Evolutionary conservation across 805 yeast species (phyloP), one percentile per base, ranked within the genome.

Genomic region (Yarrowia keelungensis): DNA sequence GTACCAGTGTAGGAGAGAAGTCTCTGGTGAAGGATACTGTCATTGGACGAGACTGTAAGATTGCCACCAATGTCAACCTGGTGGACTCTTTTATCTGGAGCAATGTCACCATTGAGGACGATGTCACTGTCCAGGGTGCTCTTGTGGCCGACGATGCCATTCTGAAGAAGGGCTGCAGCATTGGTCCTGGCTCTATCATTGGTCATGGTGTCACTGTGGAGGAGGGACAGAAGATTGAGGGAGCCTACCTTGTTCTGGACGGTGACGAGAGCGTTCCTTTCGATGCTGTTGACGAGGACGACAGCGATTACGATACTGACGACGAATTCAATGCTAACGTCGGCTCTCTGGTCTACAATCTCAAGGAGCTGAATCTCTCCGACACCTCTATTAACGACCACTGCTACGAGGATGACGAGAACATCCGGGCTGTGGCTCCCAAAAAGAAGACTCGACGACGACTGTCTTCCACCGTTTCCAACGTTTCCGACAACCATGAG

Each of bases 11-110:
- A 73, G 97, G 97, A 50, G 92, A 89, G 72, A 87, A 89, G 16
- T 81, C 97, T 0, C 71, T 74, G 5, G 83, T 95, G 47, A 82
- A 83, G 69, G 86, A 87, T 67, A 87, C 96, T 32, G 90, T 90
- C 3, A 87, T 95, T 76, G 99, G 99, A 8, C 86, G 94, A 72
- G 84, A 89, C 71, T 93, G 97, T 79, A 84, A 80, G 68, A 91
- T 95, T 73, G 98, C 98, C 39, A 84, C 86, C 65, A 88, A 90
- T 73, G 95, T 89, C 32, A 77, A 72, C 1, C 86, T 95, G 56
- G 84, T 81, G 58, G 88, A 91, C 74, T 87, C 97, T 19, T 93
- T 90, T 75, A 85, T 95, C 56, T 94, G 97, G 97, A 96, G 92
- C 73, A 86, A 90, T 71, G 88, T 91, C 0, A 79, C 80, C 2